Evolutionary conservation across 495 filamentous ascomycete species (phyloP).

Genomic region (Penicillium cosmopolitanum): DNA sequence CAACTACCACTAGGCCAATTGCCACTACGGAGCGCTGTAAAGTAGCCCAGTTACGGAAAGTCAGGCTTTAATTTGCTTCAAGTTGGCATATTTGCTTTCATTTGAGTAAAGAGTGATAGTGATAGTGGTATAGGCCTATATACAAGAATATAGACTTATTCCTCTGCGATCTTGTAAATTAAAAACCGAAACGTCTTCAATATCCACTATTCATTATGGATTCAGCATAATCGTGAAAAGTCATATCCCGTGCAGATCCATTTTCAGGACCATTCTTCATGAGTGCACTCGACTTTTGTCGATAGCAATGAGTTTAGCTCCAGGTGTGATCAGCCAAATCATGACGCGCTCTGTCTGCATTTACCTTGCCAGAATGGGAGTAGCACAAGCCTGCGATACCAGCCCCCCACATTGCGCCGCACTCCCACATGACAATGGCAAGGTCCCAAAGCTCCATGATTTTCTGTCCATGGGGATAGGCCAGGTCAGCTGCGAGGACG

Average conservation of each 20-base stretch:
- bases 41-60: no score
- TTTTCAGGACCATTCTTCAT: background rate
- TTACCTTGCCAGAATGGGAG: constrained; percentile 14
- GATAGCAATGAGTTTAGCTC: constrained; percentile 2
- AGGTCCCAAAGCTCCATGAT: constrained; percentile 19
- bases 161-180: background rate
- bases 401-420: constrained; percentile 17
- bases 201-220: no score
- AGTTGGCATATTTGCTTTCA: background rate
- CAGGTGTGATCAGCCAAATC: constrained; percentile 20
- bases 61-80: no score
- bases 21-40: no score
- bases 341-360: constrained; percentile 16
- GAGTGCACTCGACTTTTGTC: background rate
- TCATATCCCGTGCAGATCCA: background rate
- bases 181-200: background rate
- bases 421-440: constrained; percentile 20
- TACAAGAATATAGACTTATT: background rate
- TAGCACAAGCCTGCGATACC: constrained; percentile 21
- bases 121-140: background rate
- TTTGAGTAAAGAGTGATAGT: background rate
- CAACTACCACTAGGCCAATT: no score
- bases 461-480: constrained; percentile 17
- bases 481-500: constrained; percentile 15
- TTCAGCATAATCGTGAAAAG: no score